Conservation (phyloP, 164 flowering plant species). For the Protea cynaroides region DNA sequence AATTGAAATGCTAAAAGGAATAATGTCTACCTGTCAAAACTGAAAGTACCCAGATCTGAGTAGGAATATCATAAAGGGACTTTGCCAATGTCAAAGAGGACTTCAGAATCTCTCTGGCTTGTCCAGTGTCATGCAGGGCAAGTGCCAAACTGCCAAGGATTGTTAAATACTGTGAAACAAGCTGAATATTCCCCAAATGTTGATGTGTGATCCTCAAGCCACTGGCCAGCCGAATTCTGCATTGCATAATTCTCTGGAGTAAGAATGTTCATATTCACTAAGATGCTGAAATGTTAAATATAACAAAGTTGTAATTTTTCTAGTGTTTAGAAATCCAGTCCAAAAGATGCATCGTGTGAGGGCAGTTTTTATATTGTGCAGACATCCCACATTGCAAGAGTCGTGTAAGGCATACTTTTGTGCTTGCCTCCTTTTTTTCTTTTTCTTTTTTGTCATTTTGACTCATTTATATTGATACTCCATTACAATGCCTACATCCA, state of each 20-base stretch:
- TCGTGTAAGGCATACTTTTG: background rate
- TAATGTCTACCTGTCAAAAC: constrained; percentile 56
- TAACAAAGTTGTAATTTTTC: too few species aligned
- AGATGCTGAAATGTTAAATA: background rate
- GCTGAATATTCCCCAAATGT: constrained; percentile 86
- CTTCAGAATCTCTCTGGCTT: constrained; percentile 87
- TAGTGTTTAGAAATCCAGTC: too few species aligned
- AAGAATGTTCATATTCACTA: background rate
- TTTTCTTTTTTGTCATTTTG: too few species aligned
- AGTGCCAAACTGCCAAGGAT: constrained; percentile 90
- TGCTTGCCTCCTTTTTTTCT: too few species aligned
- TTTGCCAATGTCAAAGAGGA: constrained; percentile 88
- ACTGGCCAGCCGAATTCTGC: constrained; percentile 77
- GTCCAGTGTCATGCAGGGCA: constrained; percentile 80
- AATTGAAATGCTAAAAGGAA: background rate
- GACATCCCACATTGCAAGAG: background rate
- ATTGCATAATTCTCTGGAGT: background rate
- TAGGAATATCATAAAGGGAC: constrained; percentile 85
- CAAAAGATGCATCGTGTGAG: background rate
- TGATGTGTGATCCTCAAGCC: constrained; percentile 86
- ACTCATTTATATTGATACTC: too few species aligned
- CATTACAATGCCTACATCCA: too few species aligned
- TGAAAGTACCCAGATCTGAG: constrained; percentile 91
- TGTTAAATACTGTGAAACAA: constrained; percentile 88
- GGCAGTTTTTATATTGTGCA: background rate